Conservation (phyloP, 2,329 filamentous ascomycete species). For the Cercospora berteroae region DNA sequence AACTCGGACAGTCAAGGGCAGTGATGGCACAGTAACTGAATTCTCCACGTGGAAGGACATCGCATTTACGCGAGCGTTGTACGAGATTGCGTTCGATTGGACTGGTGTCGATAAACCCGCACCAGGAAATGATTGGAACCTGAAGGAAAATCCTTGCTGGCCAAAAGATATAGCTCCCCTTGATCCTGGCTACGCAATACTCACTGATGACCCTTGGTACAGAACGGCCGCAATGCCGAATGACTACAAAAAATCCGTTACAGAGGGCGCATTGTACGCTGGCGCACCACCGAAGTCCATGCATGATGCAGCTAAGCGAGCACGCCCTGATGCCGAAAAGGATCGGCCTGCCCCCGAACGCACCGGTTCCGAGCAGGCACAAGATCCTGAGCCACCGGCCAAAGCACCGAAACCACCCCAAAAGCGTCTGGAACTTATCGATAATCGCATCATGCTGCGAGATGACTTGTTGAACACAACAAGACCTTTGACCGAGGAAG, state of each 20-base stretch:
- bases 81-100: constrained; percentile 2
- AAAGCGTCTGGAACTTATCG: not conserved
- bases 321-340: not conserved
- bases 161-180: constrained; percentile 8
- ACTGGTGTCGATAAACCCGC: not conserved
- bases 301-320: not conserved
- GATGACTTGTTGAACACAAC: constrained; percentile 5
- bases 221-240: not conserved
- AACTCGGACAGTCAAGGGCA: too few species aligned
- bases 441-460: not conserved
- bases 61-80: constrained; percentile 3
- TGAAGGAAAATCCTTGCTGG: constrained; percentile 14
- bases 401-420: constrained; percentile 1
- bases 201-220: constrained; percentile 14
- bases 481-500: constrained; percentile 9
- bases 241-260: not conserved
- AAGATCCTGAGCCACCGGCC: not conserved
- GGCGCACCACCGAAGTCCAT: not conserved
- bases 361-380: not conserved
- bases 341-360: not conserved
- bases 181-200: constrained; percentile 9
- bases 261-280: not conserved
- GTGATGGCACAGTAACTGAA: too few species aligned
- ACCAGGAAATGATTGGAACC: constrained; percentile 6
- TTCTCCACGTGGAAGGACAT: not conserved